Base-by-base conservation (phyloP, 2,329 filamentous ascomycete genomes). In the Phyllosticta citrichinensis region DNA sequence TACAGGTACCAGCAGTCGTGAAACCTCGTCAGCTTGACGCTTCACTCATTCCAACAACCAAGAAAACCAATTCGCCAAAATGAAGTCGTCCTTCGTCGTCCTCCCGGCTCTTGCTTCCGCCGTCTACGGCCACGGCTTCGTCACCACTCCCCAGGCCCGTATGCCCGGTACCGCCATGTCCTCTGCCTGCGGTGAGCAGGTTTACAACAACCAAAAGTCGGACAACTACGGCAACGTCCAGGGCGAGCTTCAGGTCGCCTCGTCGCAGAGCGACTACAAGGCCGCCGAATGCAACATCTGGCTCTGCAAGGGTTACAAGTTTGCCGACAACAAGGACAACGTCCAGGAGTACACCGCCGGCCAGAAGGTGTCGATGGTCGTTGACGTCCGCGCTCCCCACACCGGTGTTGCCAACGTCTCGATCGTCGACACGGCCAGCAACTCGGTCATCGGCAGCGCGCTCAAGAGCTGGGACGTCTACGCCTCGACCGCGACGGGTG, bases 181-280 rank as follows among this genome's bases (percentile, higher is more conserved):
- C 63, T 69, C 75, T 14, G 78, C 79, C 60, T 85, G 82, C 65
- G 81, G 82, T 60, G 67, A 77, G 63, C 81, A 83, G 70, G 77
- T 82, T 66, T 77, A 75, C 72, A 76, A 76, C 74, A 80, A 80
- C 73, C 78, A 82, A 72, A 64, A 65, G 40, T 74, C 78, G 17
- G 81, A 84, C 75, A 75, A 78, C 69, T 80, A 80, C 70, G 81
- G 81, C 66, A 84, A 84, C 70, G 72, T 84, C 64, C 82, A 85
- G 70, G 77, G 77, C 62, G 74, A 81, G 64, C 74, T 81, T 52
- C 79, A 83, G 68, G 74, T 79, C 56, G 78, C 76, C 68, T 69
- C 60, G 61, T 66, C 69, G 64, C 79, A 82, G 71, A 66, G 66
- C 61, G 80, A 81, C 73, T 81, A 78, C 71, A 72, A 80, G 60